Conservation (phyloP, 208 protist species). For the Leptomonas pyrrhocoris region DNA sequence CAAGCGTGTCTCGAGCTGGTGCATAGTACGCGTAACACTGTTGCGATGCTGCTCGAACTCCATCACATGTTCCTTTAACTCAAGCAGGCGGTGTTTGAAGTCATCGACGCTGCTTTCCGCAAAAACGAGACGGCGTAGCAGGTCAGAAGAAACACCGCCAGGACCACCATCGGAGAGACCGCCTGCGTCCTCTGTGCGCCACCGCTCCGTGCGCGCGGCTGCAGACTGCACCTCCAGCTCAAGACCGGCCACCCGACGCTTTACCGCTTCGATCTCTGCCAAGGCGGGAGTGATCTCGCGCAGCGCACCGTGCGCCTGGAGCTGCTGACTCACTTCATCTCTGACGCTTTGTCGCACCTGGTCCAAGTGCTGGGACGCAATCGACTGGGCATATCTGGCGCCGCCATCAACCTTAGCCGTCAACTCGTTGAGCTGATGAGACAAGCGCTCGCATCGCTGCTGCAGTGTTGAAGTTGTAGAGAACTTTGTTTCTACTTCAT, state of each 20-base stretch:
- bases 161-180: not conserved
- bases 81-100: conserved; percentile 30
- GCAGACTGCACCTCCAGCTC: conserved; percentile 33
- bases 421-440: conserved; percentile 33
- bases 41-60: conserved; percentile 27
- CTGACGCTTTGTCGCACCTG: conserved; percentile 26
- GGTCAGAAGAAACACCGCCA: not conserved
- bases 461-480: not conserved
- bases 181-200: not conserved
- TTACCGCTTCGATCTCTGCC: conserved; percentile 54
- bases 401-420: conserved; percentile 35
- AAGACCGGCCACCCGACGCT: conserved; percentile 44
- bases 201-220: conserved; percentile 9
- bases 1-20: conserved; percentile 21
- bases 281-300: conserved; percentile 39
- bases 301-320: conserved; percentile 19
- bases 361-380: conserved; percentile 29
- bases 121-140: conserved; percentile 19
- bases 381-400: conserved; percentile 27
- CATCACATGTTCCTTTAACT: conserved; percentile 24
- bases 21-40: conserved; percentile 4
- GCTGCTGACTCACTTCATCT: conserved; percentile 29
- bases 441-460: conserved; percentile 27
- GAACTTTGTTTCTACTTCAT: conserved; percentile 19
- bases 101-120: conserved; percentile 26